Evolutionary conservation across 352 stramenopile species (phyloP).

Genomic region (Hyaloperonospora arabidopsidis): DNA sequence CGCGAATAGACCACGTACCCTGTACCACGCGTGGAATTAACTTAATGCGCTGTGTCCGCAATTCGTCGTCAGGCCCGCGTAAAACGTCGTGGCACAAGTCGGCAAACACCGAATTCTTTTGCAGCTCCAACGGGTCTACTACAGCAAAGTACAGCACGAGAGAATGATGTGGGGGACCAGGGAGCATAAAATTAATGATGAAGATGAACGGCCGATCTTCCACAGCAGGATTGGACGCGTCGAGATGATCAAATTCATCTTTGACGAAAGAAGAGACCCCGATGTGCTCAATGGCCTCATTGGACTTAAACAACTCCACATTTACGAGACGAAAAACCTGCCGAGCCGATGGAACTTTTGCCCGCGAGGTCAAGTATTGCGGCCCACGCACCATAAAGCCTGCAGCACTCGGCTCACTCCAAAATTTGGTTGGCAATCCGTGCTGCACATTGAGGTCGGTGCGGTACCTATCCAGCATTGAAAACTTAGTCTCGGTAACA

Average conservation of each 20-base stretch:
- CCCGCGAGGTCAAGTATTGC: constrained; percentile 53
- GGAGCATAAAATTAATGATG: constrained; percentile 80
- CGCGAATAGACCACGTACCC: constrained; percentile 83
- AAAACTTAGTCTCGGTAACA: constrained; percentile 51
- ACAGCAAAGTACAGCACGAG: constrained; percentile 79
- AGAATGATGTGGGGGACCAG: constrained; percentile 52
- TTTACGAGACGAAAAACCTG: constrained; percentile 61
- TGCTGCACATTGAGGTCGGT: constrained; percentile 51
- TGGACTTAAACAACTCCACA: constrained; percentile 57
- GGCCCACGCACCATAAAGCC: constrained; percentile 61
- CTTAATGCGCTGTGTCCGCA: constrained; percentile 82
- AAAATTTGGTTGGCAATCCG: constrained; percentile 62
- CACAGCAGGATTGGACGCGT: constrained; percentile 1
- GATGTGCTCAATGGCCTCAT: constrained; percentile 50
- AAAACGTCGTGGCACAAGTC: constrained; percentile 66
- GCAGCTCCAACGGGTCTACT: constrained; percentile 45
- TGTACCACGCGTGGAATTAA: constrained; percentile 86
- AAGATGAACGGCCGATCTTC: constrained; percentile 50
- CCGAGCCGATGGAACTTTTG: constrained; percentile 48
- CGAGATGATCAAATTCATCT: constrained; percentile 25
- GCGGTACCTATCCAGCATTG: constrained; percentile 54
- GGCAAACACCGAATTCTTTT: constrained; percentile 60
- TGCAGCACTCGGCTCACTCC: constrained; percentile 63
- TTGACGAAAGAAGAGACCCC: constrained; percentile 61
- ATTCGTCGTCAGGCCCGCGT: constrained; percentile 44